Evolutionary conservation across 2,329 filamentous ascomycete genomes (phyloP), one percentile per base, ranked within the genome.

Genomic region (Pseudogymnoascus sp.): DNA sequence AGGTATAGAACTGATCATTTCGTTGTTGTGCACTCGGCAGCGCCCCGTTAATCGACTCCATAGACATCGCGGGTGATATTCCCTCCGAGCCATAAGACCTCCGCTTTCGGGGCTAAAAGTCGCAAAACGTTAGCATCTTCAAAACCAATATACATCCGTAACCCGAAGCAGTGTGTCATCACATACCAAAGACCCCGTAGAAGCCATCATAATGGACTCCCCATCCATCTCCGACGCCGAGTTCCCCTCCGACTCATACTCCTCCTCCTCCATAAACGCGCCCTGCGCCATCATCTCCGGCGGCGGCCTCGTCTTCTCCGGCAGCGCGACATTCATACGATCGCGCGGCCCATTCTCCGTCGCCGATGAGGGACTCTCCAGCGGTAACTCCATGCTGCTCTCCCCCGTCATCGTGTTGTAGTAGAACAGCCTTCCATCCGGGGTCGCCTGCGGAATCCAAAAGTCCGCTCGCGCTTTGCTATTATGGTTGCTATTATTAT

Each of bases 331-430:
- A 73, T 96, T 93, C 77, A 89, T 92, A 65, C 92, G 87, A 75
- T 97, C 92, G 68, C 89, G 84, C 2, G 94, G 94, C 1, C 93
- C 93, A 63, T 83, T 89, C 76, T 99, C 94, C 67, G 85, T 88
- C 16, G 85, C 76, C 5, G 89, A 91, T 0, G 86, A 86, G 1
- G 94, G 92, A 14, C 93, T 93, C 74, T 99, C 94, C 25, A 99
- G 81, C 1, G 94, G 94, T 65, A 99, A 79, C 73, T 99, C 94
- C 85, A 92, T 94, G 66, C 90, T 95, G 72, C 90, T 95, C 71
- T 95, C 91, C 63, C 93, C 92, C 0, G 94, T 99, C 78, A 97
- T 86, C 66, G 93, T 97, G 75, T 99, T 99, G 82, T 96, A 97
- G 77, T 97, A 99, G 76, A 95, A 99, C 23, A 99, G 77, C 63